phyloP scores from a whole-genome alignment of 73 alveolate species.

The Paramecium biaurelia region DNA sequence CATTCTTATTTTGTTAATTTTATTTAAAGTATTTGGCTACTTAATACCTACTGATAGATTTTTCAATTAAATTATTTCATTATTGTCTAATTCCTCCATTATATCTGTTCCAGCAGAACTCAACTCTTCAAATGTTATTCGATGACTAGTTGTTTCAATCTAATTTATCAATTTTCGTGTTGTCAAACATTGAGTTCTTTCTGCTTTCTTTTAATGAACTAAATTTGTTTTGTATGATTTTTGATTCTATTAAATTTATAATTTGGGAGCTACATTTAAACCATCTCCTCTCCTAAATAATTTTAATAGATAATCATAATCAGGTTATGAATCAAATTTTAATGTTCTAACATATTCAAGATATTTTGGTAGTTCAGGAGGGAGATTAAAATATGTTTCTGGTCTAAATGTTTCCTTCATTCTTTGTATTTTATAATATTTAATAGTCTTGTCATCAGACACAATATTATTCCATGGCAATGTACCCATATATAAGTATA shows the following conservation, averaged over 20 bases:
- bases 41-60: constrained; percentile 3
- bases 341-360: constrained; percentile 69
- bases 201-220: neutral
- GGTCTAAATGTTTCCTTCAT: constrained; percentile 69
- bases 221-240: neutral
- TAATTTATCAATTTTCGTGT: neutral
- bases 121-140: neutral
- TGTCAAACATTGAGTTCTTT: neutral
- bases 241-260: neutral
- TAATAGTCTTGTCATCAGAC: constrained; percentile 73
- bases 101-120: constrained; percentile 42
- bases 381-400: constrained; percentile 75
- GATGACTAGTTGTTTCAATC: neutral
- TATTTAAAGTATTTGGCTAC: neutral
- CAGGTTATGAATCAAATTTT: constrained; percentile 68
- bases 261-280: neutral
- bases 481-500: constrained; percentile 69
- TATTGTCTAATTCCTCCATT: neutral
- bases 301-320: constrained; percentile 74
- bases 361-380: constrained; percentile 74
- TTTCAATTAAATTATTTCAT: neutral
- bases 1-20: neutral
- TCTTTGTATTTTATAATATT: constrained; percentile 71
- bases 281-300: constrained; percentile 59
- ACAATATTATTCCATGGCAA: constrained; percentile 69